phyloP scores from a whole-genome alignment of 257 asterid genomes.

The Primulina eburnea region DNA sequence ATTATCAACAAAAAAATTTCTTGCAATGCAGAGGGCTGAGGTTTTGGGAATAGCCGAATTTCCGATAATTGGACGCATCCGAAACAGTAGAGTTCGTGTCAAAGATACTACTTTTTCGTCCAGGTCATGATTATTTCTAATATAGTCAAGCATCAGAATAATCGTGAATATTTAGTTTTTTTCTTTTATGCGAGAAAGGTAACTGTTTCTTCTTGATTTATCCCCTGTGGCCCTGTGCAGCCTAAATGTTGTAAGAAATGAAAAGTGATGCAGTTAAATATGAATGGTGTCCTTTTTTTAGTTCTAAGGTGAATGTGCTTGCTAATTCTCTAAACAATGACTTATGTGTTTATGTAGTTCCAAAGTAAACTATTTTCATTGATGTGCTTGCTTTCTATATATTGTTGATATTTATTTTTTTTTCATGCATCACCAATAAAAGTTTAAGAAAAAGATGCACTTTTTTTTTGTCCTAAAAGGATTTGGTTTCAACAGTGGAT shows the following conservation, averaged over 20 bases:
- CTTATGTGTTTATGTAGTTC: too few species aligned
- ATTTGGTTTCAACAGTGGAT: too few species aligned
- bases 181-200: background rate
- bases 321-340: too few species aligned
- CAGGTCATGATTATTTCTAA: conserved; percentile 43
- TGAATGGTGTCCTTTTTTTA: background rate
- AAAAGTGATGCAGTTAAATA: background rate
- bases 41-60: conserved; percentile 78
- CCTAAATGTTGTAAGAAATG: background rate
- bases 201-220: background rate
- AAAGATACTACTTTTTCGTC: conserved; percentile 89
- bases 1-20: background rate
- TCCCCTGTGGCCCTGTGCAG: too few species aligned
- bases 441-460: too few species aligned
- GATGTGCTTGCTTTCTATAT: too few species aligned
- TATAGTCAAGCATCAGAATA: background rate
- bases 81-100: conserved; percentile 84
- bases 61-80: conserved; percentile 88
- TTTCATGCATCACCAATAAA: too few species aligned
- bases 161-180: background rate
- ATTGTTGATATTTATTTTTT: too few species aligned
- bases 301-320: background rate
- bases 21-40: conserved; percentile 78
- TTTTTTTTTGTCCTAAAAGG: too few species aligned
- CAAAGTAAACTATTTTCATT: too few species aligned